Percentiles rank a stretch among this genome's conserved stretches.
phyloP scores from a whole-genome alignment of 1,139 yeast genomes.

The Blastobotrys petasosporus region DNA sequence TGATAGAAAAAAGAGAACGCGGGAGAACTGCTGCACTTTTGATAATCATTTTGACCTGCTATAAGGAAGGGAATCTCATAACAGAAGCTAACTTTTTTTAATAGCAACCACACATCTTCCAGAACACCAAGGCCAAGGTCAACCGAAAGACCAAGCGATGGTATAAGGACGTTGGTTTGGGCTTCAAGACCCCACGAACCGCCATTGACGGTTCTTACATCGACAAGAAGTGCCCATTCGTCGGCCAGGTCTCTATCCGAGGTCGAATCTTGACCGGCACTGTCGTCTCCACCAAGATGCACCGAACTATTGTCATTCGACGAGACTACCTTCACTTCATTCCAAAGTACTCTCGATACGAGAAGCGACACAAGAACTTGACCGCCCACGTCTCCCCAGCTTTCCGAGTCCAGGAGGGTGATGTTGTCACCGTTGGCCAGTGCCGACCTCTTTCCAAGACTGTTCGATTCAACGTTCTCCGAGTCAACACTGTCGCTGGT shows the following conservation, averaged over 20 bases:
- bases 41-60: too few species aligned
- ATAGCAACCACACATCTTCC: slow-evolving; percentile 99
- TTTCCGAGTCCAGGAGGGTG: slow-evolving; percentile 99
- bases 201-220: slow-evolving; percentile 99
- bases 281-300: slow-evolving; percentile 99
- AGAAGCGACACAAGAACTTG: slow-evolving; percentile 99
- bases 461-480: slow-evolving; percentile 98
- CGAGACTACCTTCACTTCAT: slow-evolving; percentile 99
- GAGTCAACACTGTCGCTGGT: slow-evolving; percentile 86
- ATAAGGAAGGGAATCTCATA: background rate
- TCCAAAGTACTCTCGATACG: slow-evolving; percentile 99
- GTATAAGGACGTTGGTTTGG: slow-evolving; percentile 99
- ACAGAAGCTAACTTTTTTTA: too few species aligned
- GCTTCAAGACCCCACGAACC: slow-evolving; percentile 99
- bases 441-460: slow-evolving; percentile 99
- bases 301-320: slow-evolving; percentile 99
- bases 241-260: slow-evolving; percentile 95
- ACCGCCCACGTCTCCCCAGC: slow-evolving; percentile 99
- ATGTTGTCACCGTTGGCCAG: slow-evolving; percentile 98
- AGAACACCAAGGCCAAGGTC: slow-evolving; percentile 99
- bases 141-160: slow-evolving; percentile 99
- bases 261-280: slow-evolving; percentile 95
- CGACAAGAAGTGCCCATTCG: slow-evolving; percentile 99
- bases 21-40: too few species aligned
- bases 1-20: background rate